Base-by-base conservation (phyloP, 352 stramenopile genomes). In the Peronospora belbahrii region DNA sequence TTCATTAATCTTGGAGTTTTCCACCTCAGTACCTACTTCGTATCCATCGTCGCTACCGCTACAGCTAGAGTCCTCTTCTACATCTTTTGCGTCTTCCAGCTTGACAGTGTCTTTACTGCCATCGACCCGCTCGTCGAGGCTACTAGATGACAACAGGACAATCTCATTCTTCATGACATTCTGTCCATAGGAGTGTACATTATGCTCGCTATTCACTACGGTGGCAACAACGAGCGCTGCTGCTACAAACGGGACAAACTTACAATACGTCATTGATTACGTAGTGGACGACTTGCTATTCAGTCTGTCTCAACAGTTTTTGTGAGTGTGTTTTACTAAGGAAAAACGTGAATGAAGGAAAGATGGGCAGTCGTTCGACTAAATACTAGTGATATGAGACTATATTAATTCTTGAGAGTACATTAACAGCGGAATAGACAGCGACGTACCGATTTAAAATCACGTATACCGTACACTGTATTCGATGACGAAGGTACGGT, bases 191-290 rank as follows among this genome's bases (percentile, higher is more conserved):
- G 9, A 15, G 23, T 7, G 4, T 1, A 33, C 32, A 10, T 22
- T 49, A 37, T 62, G 33, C 33, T 67, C 45, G 24, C 36, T 35
- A 2, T 48, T 61, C 3, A 46, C 46, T 6, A 65, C 53, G 33
- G 42, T 49, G 19, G 32, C 25, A 3, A 49, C 57, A 1, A 42
- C 52, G 24, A 71, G 31, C 31, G 62, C 53, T 20, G 62, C 53
- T 20, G 53, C 49, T 25, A 62, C 43, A 15, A 71, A 35, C 20
- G 67, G 15, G 49, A 62, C 59, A 24, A 67, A 67, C 23, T 38
- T 48, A 20, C 62, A 53, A 48, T 59, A 65, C 22, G 48, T 52
- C 56, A 70, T 70, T 4, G n/a, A n/a, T n/a, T n/a, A n/a, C n/a
- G n/a, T n/a, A n/a, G n/a, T n/a, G n/a, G n/a, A n/a, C n/a, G n/a